These are phyloP conservation scores for Malus sieversii DNA, from an alignment of 306 rosid genomes.

Conservation along the genomic window DNA sequence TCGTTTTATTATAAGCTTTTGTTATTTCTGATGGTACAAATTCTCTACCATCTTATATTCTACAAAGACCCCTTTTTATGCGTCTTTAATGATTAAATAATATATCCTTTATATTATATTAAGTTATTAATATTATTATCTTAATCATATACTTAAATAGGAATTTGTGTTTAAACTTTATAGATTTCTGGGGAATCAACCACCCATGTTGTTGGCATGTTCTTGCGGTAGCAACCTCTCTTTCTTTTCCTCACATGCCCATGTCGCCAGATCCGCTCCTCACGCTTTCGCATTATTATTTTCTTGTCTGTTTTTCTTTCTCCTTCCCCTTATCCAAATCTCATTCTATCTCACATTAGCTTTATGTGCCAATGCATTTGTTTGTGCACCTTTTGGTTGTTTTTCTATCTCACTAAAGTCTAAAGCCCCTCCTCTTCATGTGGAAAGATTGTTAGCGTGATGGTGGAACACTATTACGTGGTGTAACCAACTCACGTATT, in stretches of 20 bases:
- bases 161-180: not conserved
- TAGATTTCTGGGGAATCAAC: slow-evolving; percentile 36
- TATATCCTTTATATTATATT: not conserved
- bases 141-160: not conserved
- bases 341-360: slow-evolving; percentile 21
- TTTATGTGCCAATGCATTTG: not conserved
- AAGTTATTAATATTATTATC: not conserved
- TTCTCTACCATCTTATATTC: not conserved
- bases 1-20: not conserved
- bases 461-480: too few species aligned
- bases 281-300: slow-evolving; percentile 35
- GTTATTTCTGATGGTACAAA: not conserved
- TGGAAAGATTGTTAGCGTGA: not conserved
- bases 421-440: not conserved
- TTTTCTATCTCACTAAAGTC: not conserved
- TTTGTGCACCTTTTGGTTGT: not conserved
- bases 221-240: slow-evolving; percentile 29
- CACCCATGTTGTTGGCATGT: slow-evolving; percentile 29
- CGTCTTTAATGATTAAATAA: too few species aligned
- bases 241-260: slow-evolving; percentile 63
- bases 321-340: slow-evolving; percentile 23
- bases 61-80: not conserved
- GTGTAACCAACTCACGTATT: not conserved
- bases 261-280: slow-evolving; percentile 64
- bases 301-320: slow-evolving; percentile 28